These are phyloP conservation scores for Thyridium curvatum DNA, from an alignment of 2,329 filamentous ascomycete genomes.

Conservation along the genomic window DNA sequence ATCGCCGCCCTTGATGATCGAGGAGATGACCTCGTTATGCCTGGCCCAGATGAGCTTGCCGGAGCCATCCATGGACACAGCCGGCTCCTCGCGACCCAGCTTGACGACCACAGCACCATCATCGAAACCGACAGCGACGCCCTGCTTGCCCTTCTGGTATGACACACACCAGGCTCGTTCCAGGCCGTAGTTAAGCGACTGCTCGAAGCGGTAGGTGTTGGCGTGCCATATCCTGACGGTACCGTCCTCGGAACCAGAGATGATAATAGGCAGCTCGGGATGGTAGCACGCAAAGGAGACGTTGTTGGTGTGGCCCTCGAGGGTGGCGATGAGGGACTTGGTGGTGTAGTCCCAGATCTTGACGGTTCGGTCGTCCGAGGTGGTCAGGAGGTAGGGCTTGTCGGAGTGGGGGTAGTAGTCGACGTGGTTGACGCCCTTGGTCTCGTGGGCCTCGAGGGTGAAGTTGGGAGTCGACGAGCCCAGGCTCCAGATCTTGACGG, in stretches of 20 bases:
- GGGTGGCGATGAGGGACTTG: slow-evolving; percentile 90
- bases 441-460: slow-evolving; percentile 93
- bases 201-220: slow-evolving; percentile 93
- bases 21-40: slow-evolving; percentile 90
- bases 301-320: slow-evolving; percentile 96
- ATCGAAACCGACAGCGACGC: slow-evolving; percentile 92
- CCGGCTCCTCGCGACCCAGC: slow-evolving; percentile 93
- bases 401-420: slow-evolving; percentile 77
- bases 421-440: slow-evolving; percentile 96
- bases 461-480: slow-evolving; percentile 93
- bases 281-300: slow-evolving; percentile 98
- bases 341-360: slow-evolving; percentile 99
- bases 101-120: slow-evolving; percentile 97
- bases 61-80: slow-evolving; percentile 92
- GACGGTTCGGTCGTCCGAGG: slow-evolving; percentile 91
- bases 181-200: slow-evolving; percentile 90
- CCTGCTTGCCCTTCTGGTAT: slow-evolving; percentile 91
- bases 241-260: slow-evolving; percentile 95
- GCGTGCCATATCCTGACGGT: slow-evolving; percentile 98
- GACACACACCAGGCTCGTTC: slow-evolving; percentile 97
- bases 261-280: slow-evolving; percentile 92
- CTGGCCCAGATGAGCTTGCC: slow-evolving; percentile 96
- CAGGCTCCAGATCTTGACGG: slow-evolving; percentile 72
- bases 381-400: slow-evolving; percentile 86
- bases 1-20: slow-evolving; percentile 89